Evolutionary conservation across 1,284 basidiomycete genomes (phyloP), one percentile per base, ranked within the genome.

Genomic region (Apiotrichum laibachii): DNA sequence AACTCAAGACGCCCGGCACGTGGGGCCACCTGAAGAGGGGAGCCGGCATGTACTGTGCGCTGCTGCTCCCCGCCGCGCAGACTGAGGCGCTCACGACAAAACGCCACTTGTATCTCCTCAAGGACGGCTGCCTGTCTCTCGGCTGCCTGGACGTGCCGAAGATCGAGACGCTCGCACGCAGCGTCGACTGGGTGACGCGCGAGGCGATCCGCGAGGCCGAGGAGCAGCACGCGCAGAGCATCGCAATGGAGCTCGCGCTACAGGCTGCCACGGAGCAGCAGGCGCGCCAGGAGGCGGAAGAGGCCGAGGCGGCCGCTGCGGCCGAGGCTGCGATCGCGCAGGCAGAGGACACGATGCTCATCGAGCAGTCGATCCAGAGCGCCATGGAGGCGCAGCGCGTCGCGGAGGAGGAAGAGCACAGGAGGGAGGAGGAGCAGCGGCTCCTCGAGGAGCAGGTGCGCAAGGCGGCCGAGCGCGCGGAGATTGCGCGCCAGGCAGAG

Each of bases 11-110:
- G 51, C 94, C 95, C 0, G 91, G 92, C 0, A 85, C 83, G 64
- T 99, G 95, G 95, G 84, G 86, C 21, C 93, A 98, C 77, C 90
- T 97, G 70, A 81, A 87, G 68, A 84, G 85, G 31, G 67, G 71
- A 7, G 61, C 63, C 12, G 77, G 77, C 19, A 73, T 79, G 73
- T 76, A 73, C 61, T 72, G 72, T 56, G 70, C 72, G 16, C 67
- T 73, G 1, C 64, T 77, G 3, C 60, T 77, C 1, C 66, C 67
- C 8, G 66, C 70, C 10, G 26, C 61, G n/a, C 70, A 74, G 59
- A 56, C 70, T 10, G 68, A 73, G 19, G 60, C 70, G 1, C 66
- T 79, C 9, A 69, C 71, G 0, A 34, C 60, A 21, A 72, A 73
- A 55, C 74, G 72, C 5, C 69, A 75, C 46, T 67, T 79, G 50